Evolutionary conservation across 768 basidiomycete species (phyloP).

Genomic region (Trametes villosa): DNA sequence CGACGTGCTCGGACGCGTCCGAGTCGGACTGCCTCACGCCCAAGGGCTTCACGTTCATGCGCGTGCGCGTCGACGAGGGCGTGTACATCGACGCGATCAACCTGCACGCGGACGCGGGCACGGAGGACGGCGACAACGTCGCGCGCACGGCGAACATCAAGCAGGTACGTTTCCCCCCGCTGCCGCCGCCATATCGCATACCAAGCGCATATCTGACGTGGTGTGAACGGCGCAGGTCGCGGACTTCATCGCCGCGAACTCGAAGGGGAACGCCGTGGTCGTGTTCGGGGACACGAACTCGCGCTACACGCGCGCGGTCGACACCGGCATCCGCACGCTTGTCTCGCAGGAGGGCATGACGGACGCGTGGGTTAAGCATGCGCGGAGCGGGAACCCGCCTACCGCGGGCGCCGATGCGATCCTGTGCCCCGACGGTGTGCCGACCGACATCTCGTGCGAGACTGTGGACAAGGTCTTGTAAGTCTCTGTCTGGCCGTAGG

Average conservation of each 20-base stretch:
- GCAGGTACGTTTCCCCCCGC: not conserved
- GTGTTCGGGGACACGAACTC: slow-evolving; percentile 16
- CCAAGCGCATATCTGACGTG: not conserved
- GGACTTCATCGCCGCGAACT: slow-evolving; percentile 3
- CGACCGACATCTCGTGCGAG: slow-evolving; percentile 11
- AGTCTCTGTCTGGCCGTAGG: not conserved
- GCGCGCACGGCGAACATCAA: slow-evolving; percentile 8
- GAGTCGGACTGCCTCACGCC: slow-evolving; percentile 12
- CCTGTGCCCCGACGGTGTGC: slow-evolving; percentile 1
- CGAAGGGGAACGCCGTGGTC: slow-evolving; percentile 3
- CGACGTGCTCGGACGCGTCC: slow-evolving; percentile 13
- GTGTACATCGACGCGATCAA: slow-evolving; percentile 9
- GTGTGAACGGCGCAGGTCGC: not conserved
- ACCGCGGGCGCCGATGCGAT: not conserved
- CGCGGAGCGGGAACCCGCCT: not conserved
- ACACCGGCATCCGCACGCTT: slow-evolving; percentile 9
- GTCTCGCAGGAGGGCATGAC: slow-evolving; percentile 5
- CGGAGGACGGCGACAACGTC: slow-evolving; percentile 12
- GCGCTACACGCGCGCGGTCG: slow-evolving; percentile 12
- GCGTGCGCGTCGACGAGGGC: not conserved
- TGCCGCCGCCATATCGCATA: not conserved
- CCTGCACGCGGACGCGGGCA: slow-evolving; percentile 14
- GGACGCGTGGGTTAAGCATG: slow-evolving; percentile 13
- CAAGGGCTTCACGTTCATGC: slow-evolving; percentile 18
- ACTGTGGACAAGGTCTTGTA: slow-evolving; percentile 16